Evolutionary conservation across 1,284 basidiomycete genomes (phyloP), one percentile per base, ranked within the genome.

Genomic region (Pascua sp.): DNA sequence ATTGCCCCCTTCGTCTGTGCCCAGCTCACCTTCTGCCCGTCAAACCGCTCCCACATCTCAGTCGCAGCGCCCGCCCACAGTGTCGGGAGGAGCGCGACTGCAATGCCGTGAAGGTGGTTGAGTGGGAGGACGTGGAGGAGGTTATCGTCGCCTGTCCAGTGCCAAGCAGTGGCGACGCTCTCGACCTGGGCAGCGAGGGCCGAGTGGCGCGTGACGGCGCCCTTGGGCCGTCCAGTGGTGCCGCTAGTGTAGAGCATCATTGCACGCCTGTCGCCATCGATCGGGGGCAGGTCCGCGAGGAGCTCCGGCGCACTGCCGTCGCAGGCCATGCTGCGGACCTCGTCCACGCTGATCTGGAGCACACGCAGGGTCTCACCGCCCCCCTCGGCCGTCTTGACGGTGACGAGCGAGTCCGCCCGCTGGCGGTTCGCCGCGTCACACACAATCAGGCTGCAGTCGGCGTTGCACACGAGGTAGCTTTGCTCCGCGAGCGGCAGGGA

Each of bases 171-270:
- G 4, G 60, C 63, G 45, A 75, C 66, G 36, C 66, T 66, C 17
- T 60, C 60, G 10, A 68, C 65, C 55, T 76, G 74, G 4, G 66
- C 63, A 1, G 66, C 60, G 10, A 75, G 62, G n/a, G 72, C 66
- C 24, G 65, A 60, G 54, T 74, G 74, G 7, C 69, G 62, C 40
- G 72, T 72, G 8, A 74, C 70, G 0, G 72, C 74, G 16, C 74
- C 74, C 56, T 75, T 75, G 1, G 74, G 72, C 17, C 65, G 50
- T 4, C 74, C 74, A 11, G 71, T 75, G 38, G 70, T 71, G 4
- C 74, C 74, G 40, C 63, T 67, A 1, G 74, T 76, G 58, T 71
- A 76, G 12, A 76, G 64, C 70, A 76, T 75, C 66, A 76, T 71
- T 13, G 69, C 68, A 17, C 65, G 62, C 11, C 66, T 54, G 11